These are phyloP conservation scores for Dothidotthia symphoricarpi DNA, from an alignment of 2,329 filamentous ascomycete genomes.

Conservation along the genomic window DNA sequence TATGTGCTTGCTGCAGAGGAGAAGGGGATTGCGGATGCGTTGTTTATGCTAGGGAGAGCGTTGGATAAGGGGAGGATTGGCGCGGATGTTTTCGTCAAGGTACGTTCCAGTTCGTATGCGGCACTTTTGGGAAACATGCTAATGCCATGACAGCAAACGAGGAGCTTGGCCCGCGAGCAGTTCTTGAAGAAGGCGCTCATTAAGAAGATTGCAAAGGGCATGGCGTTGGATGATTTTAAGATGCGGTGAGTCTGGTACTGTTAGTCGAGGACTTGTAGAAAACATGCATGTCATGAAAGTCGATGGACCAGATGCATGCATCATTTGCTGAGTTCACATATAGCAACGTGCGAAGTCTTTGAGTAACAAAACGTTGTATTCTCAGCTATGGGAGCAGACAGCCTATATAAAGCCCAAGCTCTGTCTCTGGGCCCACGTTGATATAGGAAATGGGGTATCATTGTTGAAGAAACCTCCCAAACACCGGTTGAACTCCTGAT, in stretches of 20 bases:
- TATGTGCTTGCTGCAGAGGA: constrained; percentile 90
- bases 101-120: constrained; percentile 29
- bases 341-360: too few species aligned
- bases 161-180: constrained; percentile 73
- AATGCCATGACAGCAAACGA: constrained; percentile 52
- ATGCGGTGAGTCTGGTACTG: constrained; percentile 21
- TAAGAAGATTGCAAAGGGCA: constrained; percentile 72
- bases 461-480: constrained; percentile 34
- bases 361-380: too few species aligned
- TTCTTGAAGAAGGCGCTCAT: constrained; percentile 80
- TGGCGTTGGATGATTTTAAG: constrained; percentile 60
- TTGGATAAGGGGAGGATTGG: constrained; percentile 70
- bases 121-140: constrained; percentile 4
- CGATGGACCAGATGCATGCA: too few species aligned
- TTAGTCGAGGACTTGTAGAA: too few species aligned
- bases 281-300: too few species aligned
- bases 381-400: too few species aligned
- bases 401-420: too few species aligned
- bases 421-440: constrained; percentile 16
- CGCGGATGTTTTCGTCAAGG: constrained; percentile 73
- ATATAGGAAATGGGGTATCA: constrained; percentile 38
- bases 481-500: constrained; percentile 22
- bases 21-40: constrained; percentile 77
- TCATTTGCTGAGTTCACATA: too few species aligned
- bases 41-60: constrained; percentile 76